Conservation (phyloP, 495 filamentous ascomycete species). For the Penicillium bovifimosum region DNA sequence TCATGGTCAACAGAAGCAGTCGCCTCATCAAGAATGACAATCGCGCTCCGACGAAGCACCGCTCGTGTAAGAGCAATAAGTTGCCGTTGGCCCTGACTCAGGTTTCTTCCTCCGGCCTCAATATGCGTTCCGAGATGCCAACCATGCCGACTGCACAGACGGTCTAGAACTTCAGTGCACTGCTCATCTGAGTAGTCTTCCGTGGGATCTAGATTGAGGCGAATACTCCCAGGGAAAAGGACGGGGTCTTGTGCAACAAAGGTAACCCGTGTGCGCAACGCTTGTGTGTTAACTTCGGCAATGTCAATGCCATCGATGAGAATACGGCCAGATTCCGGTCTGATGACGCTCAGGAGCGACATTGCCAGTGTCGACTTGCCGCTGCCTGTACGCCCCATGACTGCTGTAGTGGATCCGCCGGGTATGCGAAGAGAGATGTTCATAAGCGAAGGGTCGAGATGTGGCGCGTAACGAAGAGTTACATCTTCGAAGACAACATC, state of each 20-base stretch:
- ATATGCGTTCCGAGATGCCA: slow-evolving; percentile 52
- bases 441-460: slow-evolving; percentile 62
- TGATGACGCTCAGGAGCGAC: slow-evolving; percentile 53
- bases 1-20: slow-evolving; percentile 80
- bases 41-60: slow-evolving; percentile 51
- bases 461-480: slow-evolving; percentile 70
- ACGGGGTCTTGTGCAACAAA: slow-evolving; percentile 63
- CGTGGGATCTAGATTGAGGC: slow-evolving; percentile 52
- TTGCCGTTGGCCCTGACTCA: slow-evolving; percentile 59
- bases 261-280: slow-evolving; percentile 53
- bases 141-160: slow-evolving; percentile 46
- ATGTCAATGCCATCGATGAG: slow-evolving; percentile 57
- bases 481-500: slow-evolving; percentile 72
- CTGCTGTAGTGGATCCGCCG: slow-evolving; percentile 62
- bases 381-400: slow-evolving; percentile 59
- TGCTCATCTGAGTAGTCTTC: slow-evolving; percentile 44
- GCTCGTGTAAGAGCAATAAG: slow-evolving; percentile 56
- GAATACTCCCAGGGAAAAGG: slow-evolving; percentile 56
- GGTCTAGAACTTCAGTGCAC: slow-evolving; percentile 45
- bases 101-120: slow-evolving; percentile 53
- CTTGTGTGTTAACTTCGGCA: slow-evolving; percentile 52
- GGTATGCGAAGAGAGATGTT: slow-evolving; percentile 64
- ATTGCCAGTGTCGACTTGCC: slow-evolving; percentile 65
- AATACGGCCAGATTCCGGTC: slow-evolving; percentile 51
- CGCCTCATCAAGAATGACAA: slow-evolving; percentile 69